Conservation (phyloP, 2,329 filamentous ascomycete genomes). For the Fusarium domesticum region DNA sequence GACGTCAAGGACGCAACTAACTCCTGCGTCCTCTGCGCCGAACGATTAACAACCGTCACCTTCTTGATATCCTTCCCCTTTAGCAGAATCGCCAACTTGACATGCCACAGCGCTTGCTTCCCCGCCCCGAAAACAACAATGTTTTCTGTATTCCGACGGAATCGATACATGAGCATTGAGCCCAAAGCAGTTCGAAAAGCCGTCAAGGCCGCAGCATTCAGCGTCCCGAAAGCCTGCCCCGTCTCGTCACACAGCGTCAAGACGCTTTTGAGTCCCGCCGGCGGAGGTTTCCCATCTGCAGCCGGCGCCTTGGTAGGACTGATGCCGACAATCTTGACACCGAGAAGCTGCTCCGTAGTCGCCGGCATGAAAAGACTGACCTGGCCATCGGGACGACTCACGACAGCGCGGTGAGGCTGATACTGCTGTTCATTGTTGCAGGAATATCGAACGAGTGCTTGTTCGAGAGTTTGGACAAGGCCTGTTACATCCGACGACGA, state of each 20-base stretch:
- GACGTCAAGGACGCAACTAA: conserved; percentile 20
- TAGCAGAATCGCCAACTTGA: conserved; percentile 61
- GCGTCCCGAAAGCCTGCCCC: conserved; percentile 57
- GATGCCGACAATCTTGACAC: conserved; percentile 59
- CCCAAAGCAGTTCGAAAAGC: conserved; percentile 67
- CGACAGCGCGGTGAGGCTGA: conserved; percentile 59
- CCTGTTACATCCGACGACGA: conserved; percentile 15
- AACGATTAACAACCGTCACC: conserved; percentile 36
- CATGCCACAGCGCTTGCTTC: conserved; percentile 70
- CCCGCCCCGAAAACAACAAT: conserved; percentile 68
- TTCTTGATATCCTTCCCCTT: conserved; percentile 25
- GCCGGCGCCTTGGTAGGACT: conserved; percentile 10
- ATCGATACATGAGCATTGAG: conserved; percentile 55
- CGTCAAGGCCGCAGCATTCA: conserved; percentile 67
- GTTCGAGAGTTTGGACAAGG: conserved; percentile 17
- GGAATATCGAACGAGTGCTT: conserved; percentile 46
- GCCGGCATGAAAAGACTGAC: conserved; percentile 68
- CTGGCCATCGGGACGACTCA: conserved; percentile 58
- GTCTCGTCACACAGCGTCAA: conserved; percentile 56
- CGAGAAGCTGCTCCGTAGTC: conserved; percentile 55
- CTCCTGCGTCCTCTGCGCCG: conserved; percentile 18
- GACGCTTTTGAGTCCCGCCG: conserved; percentile 47
- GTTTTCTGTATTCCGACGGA: conserved; percentile 35
- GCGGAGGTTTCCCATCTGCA: conserved; percentile 5
- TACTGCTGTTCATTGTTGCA: conserved; percentile 58